phyloP scores from a whole-genome alignment of 2,329 filamentous ascomycete genomes.

The Metarhizium guizhouense region DNA sequence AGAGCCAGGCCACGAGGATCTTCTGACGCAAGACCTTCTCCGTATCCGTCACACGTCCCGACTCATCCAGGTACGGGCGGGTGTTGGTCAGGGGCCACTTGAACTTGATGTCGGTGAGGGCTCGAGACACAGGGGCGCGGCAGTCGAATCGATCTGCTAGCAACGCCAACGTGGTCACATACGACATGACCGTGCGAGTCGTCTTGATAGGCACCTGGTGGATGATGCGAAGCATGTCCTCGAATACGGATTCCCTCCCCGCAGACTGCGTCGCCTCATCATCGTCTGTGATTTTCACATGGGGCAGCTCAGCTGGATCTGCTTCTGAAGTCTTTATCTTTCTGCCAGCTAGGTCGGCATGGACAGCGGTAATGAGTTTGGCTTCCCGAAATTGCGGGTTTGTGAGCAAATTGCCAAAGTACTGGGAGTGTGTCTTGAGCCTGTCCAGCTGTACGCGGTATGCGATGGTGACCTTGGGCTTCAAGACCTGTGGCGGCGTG shows the following conservation, averaged over 20 bases:
- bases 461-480: conserved; percentile 30
- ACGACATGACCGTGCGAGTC: conserved; percentile 41
- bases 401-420: conserved; percentile 60
- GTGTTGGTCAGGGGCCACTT: conserved; percentile 43
- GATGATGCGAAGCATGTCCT: conserved; percentile 58
- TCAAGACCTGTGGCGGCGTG: conserved; percentile 16
- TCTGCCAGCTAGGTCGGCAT: conserved; percentile 38
- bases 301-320: conserved; percentile 46
- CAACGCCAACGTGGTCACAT: conserved; percentile 58
- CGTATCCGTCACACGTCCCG: conserved; percentile 30
- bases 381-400: conserved; percentile 57
- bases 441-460: conserved; percentile 52
- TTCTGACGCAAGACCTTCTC: conserved; percentile 64
- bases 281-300: conserved; percentile 55
- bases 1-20: conserved; percentile 55
- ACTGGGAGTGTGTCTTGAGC: conserved; percentile 55
- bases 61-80: conserved; percentile 25
- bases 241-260: conserved; percentile 52
- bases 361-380: conserved; percentile 39
- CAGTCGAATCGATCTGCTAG: conserved; percentile 69
- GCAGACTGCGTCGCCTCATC: conserved; percentile 56
- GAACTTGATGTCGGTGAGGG: conserved; percentile 40
- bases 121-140: conserved; percentile 41
- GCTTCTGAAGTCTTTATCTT: conserved; percentile 40
- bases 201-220: conserved; percentile 43